These are phyloP conservation scores for Cercophora samala DNA, from an alignment of 495 filamentous ascomycete genomes.

Conservation along the genomic window DNA sequence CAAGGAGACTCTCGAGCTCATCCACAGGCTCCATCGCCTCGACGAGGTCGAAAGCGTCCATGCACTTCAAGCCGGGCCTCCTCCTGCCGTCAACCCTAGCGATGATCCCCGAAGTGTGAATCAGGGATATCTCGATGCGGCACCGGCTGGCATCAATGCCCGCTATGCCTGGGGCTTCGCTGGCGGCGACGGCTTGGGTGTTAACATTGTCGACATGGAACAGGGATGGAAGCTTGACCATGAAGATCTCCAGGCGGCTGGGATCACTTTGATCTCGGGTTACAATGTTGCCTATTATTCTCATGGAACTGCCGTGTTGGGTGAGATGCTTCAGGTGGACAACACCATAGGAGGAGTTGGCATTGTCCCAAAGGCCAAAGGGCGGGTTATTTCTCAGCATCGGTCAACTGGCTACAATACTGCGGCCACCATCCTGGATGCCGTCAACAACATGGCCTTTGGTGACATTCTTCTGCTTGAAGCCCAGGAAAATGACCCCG, in stretches of 20 bases:
- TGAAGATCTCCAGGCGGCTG: conserved; percentile 11
- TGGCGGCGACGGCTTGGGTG: conserved; percentile 18
- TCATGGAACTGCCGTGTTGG: conserved; percentile 24
- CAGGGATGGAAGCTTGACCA: conserved; percentile 16
- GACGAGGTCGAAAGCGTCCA: background rate
- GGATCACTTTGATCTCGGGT: conserved; percentile 14
- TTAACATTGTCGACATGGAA: conserved; percentile 20
- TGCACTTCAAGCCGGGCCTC: background rate
- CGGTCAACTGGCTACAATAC: conserved; percentile 7
- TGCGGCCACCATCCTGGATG: conserved; percentile 22
- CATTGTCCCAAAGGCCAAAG: conserved; percentile 17
- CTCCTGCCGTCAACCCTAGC: conserved; percentile 9
- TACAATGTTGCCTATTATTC: conserved; percentile 3
- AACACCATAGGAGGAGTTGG: conserved; percentile 22
- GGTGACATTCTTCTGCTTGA: conserved; percentile 25
- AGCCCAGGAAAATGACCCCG: conserved; percentile 16
- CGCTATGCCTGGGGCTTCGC: conserved; percentile 20
- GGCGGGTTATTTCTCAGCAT: conserved; percentile 16
- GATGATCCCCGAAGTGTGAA: conserved; percentile 2
- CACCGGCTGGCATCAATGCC: conserved; percentile 20
- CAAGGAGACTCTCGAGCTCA: background rate
- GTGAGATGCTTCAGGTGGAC: conserved; percentile 25
- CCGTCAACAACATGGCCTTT: conserved; percentile 12
- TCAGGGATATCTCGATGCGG: conserved; percentile 21
- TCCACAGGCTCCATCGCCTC: background rate